phyloP scores from a whole-genome alignment of 2,329 filamentous ascomycete genomes.

The Microcyclospora pomicola region DNA sequence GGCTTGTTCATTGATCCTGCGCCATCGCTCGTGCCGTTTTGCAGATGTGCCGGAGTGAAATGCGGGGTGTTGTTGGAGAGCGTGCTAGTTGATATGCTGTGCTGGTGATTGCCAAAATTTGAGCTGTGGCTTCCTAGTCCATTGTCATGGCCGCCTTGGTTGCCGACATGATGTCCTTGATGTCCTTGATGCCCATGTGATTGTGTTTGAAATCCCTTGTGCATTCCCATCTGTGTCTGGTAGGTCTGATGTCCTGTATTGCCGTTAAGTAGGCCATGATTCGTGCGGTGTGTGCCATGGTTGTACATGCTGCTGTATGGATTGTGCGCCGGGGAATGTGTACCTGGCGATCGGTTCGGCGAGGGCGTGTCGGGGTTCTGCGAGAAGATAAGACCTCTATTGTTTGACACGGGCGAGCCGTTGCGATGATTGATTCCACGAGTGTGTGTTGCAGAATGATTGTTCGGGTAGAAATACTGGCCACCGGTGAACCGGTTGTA shows the following conservation, averaged over 20 bases:
- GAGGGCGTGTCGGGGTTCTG: constrained; percentile 39
- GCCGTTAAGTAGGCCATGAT: constrained; percentile 64
- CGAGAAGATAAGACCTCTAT: constrained; percentile 28
- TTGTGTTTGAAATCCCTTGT: constrained; percentile 56
- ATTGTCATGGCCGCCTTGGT: constrained; percentile 32
- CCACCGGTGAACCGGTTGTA: constrained; percentile 47
- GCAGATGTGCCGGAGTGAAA: constrained; percentile 44
- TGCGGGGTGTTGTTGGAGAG: constrained; percentile 52
- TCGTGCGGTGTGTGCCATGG: constrained; percentile 50
- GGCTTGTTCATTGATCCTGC: constrained; percentile 37
- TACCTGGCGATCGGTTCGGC: constrained; percentile 43
- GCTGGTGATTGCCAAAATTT: constrained; percentile 46
- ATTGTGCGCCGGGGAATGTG: constrained; percentile 36
- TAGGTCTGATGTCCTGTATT: constrained; percentile 45
- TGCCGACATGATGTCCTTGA: constrained; percentile 22
- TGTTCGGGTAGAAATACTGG: constrained; percentile 45
- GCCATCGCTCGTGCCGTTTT: constrained; percentile 47
- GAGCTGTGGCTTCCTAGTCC: constrained; percentile 41
- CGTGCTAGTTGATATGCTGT: constrained; percentile 46
- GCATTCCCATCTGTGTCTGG: constrained; percentile 43
- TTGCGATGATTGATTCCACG: constrained; percentile 32
- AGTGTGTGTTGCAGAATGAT: constrained; percentile 33
- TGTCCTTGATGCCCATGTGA: constrained; percentile 30
- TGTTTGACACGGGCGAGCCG: constrained; percentile 31
- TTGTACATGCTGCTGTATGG: constrained; percentile 71